A percentile compares a stretch with the other conserved stretches of the same genome.
These are phyloP conservation scores for Daldinia sp. DNA, from an alignment of 2,329 filamentous ascomycete genomes.

Conservation along the genomic window DNA sequence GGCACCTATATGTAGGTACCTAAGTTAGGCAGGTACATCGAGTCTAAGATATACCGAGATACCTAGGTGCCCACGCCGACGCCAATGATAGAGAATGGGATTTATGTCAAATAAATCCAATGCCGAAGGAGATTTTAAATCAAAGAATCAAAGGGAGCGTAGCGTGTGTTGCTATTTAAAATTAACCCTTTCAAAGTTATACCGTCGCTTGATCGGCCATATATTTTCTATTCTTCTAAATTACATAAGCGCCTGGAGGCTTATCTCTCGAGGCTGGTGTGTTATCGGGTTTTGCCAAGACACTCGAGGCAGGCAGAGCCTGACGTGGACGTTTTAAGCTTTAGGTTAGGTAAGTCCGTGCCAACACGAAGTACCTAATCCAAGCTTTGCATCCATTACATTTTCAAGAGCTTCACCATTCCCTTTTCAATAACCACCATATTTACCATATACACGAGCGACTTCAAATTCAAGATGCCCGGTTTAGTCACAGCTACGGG, in stretches of 20 bases:
- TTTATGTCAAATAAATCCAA: too few species aligned
- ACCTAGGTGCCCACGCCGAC: too few species aligned
- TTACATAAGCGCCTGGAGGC: background rate
- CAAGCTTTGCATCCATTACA: slow-evolving; percentile 15
- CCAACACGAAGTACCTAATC: background rate
- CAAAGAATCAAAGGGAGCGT: background rate
- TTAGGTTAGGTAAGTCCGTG: too few species aligned
- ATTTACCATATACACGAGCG: background rate
- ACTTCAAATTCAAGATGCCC: slow-evolving; percentile 71
- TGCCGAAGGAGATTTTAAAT: background rate
- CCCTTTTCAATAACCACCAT: background rate
- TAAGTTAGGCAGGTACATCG: too few species aligned
- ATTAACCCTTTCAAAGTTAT: background rate
- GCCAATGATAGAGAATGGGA: too few species aligned
- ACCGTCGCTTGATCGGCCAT: background rate
- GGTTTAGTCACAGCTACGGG: slow-evolving; percentile 93
- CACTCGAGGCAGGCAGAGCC: slow-evolving; percentile 51
- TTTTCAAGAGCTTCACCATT: slow-evolving; percentile 15
- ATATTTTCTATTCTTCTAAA: too few species aligned
- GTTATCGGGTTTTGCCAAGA: slow-evolving; percentile 3
- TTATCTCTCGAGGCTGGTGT: background rate
- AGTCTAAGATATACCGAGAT: too few species aligned
- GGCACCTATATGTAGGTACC: background rate
- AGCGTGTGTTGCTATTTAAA: background rate
- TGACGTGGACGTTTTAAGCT: slow-evolving; percentile 53